Conservation (phyloP, 805 yeast genomes). For the Metschnikowia santaceciliae region DNA sequence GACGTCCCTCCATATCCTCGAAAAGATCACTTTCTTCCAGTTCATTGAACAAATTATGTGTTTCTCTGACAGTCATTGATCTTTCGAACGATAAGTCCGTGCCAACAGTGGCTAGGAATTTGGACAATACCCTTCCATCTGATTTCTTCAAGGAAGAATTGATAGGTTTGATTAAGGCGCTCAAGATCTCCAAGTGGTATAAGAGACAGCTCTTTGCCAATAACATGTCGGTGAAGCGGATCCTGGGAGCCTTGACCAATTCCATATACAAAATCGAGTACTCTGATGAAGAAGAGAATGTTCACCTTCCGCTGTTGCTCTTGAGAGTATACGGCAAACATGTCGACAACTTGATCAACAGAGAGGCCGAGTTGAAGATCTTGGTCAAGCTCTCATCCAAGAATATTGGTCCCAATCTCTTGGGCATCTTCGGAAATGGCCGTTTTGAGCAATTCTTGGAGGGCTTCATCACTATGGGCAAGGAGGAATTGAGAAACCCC, state of each 20-base stretch:
- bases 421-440: constrained; percentile 91
- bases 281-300: constrained; percentile 26
- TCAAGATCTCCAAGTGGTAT: constrained; percentile 80
- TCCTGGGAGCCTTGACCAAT: constrained; percentile 92
- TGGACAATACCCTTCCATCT: constrained; percentile 77
- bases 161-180: constrained; percentile 54
- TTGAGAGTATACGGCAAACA: constrained; percentile 86
- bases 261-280: constrained; percentile 77
- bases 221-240: constrained; percentile 55
- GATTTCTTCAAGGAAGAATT: constrained; percentile 84
- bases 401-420: constrained; percentile 81
- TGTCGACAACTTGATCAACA: constrained; percentile 79
- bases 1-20: constrained; percentile 29
- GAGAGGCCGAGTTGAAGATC: constrained; percentile 72
- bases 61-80: constrained; percentile 27
- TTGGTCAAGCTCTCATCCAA: constrained; percentile 69
- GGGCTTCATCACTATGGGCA: constrained; percentile 73
- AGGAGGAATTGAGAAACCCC: constrained; percentile 68
- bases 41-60: constrained; percentile 25
- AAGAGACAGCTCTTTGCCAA: constrained; percentile 40
- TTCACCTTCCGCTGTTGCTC: constrained; percentile 56
- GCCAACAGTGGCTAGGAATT: constrained; percentile 51
- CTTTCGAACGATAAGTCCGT: constrained; percentile 32
- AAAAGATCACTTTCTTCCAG: constrained; percentile 35
- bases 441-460: constrained; percentile 90